Evolutionary conservation across 1,139 yeast genomes (phyloP), one percentile per base, ranked within the genome.

Genomic region (Magnusiomyces magnusii): DNA sequence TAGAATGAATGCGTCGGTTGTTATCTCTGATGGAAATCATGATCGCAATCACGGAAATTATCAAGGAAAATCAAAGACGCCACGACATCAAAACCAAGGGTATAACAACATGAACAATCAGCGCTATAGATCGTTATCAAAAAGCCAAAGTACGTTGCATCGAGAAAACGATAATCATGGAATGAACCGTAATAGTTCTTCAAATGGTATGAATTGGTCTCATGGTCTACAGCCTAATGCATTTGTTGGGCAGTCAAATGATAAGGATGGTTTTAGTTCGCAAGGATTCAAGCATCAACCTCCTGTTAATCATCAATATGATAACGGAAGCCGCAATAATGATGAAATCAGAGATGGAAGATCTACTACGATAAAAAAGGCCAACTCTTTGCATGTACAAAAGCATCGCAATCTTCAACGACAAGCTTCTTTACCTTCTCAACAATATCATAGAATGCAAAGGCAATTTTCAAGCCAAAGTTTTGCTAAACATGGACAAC

Each of bases 1-100:
- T 50, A 83, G 93, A 64, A 84, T 84, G 2, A 74, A 78, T 21
- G 75, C 78, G 53, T 75, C 79, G 3, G 64, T 68, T 7, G 65
- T 68, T 15, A 47, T 24, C 15, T 36, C 47, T 5, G 39, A 39
- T 41, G 23, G 13, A 17, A 5, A 7, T 5, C 36, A 49, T 27
- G 51, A 47, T 10, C 13, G 50, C 7, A 24, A 24, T 9, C 28
- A 24, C 27, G 9, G 15, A 7, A 47, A 21, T 10, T 47, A 24
- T 21, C 52, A 49, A 49, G 21, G 36, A 21, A 5, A 7, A 5
- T 27, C 25, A 24, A 23, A 49, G 23, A 7, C 34, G 19, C n/a
- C 36, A 15, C 3, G 36, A 27, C 36, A 49, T 9, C 36, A n/a
- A 27, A n/a, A 24, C n/a, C 28, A n/a, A 27, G 34, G 52, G 36